phyloP scores from a whole-genome alignment of 129 eudicot genomes.

The Arctium minus region DNA sequence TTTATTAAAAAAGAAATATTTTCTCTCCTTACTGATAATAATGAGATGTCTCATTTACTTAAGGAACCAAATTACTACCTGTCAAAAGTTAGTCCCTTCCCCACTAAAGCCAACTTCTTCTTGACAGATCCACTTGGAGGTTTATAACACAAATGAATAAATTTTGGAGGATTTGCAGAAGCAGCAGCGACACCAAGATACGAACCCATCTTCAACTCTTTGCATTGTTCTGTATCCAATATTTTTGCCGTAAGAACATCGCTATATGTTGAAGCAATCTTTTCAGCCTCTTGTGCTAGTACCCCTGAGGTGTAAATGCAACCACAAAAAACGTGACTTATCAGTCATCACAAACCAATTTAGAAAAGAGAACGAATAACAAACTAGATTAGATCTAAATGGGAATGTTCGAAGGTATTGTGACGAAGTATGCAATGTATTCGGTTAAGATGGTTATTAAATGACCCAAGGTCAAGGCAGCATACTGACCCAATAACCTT shows the following conservation, averaged over 20 bases:
- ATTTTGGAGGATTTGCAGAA: slow-evolving; percentile 87
- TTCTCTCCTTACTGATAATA: not conserved
- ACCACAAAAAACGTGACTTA: slow-evolving; percentile 6
- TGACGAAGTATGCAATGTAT: not conserved
- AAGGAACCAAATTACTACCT: slow-evolving; percentile 41
- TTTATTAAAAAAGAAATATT: not conserved
- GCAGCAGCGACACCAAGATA: slow-evolving; percentile 97
- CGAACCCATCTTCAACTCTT: slow-evolving; percentile 91
- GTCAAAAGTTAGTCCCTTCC: slow-evolving; percentile 98
- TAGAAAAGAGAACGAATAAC: not conserved
- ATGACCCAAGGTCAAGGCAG: no score
- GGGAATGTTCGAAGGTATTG: not conserved
- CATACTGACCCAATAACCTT: no score
- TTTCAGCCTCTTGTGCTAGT: slow-evolving; percentile 87
- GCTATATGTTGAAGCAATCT: slow-evolving; percentile 65
- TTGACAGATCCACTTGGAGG: slow-evolving; percentile 69
- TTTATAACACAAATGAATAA: slow-evolving; percentile 87
- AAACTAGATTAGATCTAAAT: not conserved
- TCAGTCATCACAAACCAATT: not conserved
- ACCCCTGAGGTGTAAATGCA: slow-evolving; percentile 43
- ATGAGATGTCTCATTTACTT: not conserved
- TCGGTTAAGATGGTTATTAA: no score
- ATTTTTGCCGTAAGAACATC: slow-evolving; percentile 81
- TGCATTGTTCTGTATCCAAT: slow-evolving; percentile 74
- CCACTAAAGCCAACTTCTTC: slow-evolving; percentile 87